Percentiles rank a stretch among this genome's conserved stretches.
phyloP scores from a whole-genome alignment of 1,139 yeast species.

The Debaryomyces singareniensis region DNA sequence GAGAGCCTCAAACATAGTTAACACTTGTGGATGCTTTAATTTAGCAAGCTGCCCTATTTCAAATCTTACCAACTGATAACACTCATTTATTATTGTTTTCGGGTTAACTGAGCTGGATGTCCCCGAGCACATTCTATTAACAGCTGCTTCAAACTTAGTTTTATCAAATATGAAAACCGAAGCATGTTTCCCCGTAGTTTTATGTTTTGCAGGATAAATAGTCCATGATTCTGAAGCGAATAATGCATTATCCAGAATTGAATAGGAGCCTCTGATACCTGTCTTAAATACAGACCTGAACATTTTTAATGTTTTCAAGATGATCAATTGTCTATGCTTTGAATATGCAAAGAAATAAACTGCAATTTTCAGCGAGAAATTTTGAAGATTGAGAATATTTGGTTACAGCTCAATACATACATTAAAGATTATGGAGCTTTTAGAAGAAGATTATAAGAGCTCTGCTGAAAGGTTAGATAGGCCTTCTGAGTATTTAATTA shows the following conservation, averaged over 20 bases:
- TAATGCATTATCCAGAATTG: constrained; percentile 67
- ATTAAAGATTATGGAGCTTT: constrained; percentile 41
- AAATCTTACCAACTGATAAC: constrained; percentile 32
- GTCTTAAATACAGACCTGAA: constrained; percentile 41
- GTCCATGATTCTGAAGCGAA: constrained; percentile 83
- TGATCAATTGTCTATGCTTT: no score
- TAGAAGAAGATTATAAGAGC: constrained; percentile 48
- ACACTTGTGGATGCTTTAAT: constrained; percentile 80
- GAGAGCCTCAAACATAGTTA: constrained; percentile 77
- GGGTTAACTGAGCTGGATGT: constrained; percentile 33
- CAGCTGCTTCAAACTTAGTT: constrained; percentile 56
- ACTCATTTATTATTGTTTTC: constrained; percentile 29
- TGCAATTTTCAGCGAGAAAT: no score
- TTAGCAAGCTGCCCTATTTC: constrained; percentile 70
- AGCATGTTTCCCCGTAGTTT: constrained; percentile 49
- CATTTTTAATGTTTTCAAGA: no score
- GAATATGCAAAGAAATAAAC: no score
- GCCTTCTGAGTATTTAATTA: constrained; percentile 69
- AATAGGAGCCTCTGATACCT: constrained; percentile 70
- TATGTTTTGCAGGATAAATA: constrained; percentile 75
- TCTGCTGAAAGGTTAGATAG: constrained; percentile 64
- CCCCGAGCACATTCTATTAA: constrained; percentile 48
- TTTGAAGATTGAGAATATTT: no score
- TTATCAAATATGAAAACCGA: constrained; percentile 89
- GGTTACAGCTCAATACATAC: no score